Conservation (phyloP, 2,329 filamentous ascomycete species). For the Clarireedia sp. region DNA sequence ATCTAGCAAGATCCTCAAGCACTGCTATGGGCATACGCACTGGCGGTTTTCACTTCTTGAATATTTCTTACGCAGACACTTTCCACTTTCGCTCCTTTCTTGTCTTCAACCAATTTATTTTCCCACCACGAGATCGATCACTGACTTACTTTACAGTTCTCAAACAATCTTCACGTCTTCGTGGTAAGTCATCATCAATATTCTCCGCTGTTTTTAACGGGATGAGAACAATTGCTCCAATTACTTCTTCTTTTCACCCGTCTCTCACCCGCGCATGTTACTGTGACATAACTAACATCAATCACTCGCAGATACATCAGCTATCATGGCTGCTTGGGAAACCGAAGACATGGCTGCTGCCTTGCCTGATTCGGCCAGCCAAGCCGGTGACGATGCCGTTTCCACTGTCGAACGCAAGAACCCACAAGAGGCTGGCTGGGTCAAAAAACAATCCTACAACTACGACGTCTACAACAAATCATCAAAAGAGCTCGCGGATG, state of each 20-base stretch:
- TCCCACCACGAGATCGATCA: not conserved
- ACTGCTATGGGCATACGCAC: too few relatives aligned
- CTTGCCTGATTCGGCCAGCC: slow-evolving; percentile 20
- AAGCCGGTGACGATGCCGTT: slow-evolving; percentile 3
- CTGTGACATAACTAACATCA: not conserved
- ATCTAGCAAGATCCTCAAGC: too few relatives aligned
- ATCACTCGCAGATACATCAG: not conserved
- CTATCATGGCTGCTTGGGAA: slow-evolving; percentile 20
- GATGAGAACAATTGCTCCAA: too few relatives aligned
- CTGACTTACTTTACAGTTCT: not conserved
- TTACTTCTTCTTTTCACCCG: too few relatives aligned
- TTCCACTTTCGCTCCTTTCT: not conserved
- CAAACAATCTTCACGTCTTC: not conserved
- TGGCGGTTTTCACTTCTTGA: too few relatives aligned
- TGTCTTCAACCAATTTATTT: not conserved
- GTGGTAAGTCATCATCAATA: not conserved
- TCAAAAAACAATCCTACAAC: slow-evolving; percentile 22
- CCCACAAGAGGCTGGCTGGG: slow-evolving; percentile 29
- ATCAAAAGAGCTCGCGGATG: slow-evolving; percentile 21
- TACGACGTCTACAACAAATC: slow-evolving; percentile 27
- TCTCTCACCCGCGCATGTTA: not conserved
- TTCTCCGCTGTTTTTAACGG: not conserved
- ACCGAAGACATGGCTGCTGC: slow-evolving; percentile 29
- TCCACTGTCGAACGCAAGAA: slow-evolving; percentile 11
- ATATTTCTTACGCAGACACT: not conserved